Conservation (phyloP, 371 early-diverging fungal genomes). For the Mortierella sp. region DNA sequence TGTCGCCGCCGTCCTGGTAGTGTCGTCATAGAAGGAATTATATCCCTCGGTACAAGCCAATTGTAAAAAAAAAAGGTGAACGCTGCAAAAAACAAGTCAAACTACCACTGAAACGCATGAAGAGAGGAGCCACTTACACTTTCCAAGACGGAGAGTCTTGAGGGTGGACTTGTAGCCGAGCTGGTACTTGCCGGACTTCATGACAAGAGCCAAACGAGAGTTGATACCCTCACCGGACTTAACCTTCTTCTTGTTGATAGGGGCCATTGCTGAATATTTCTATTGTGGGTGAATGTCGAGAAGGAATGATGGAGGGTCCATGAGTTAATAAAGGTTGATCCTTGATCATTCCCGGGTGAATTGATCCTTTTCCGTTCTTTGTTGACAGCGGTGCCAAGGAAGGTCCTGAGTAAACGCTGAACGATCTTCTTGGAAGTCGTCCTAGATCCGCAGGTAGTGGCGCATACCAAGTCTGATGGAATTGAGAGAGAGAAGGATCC, state of each 20-base stretch:
- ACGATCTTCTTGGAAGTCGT: background rate
- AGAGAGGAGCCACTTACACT: conserved; percentile 74
- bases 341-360: too few relatives aligned
- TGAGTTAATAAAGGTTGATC: conserved; percentile 10
- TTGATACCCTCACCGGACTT: conserved; percentile 95
- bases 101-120: background rate
- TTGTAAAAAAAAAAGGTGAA: background rate
- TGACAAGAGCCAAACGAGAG: conserved; percentile 97
- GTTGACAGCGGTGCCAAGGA: background rate
- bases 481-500: conserved; percentile 55
- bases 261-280: conserved; percentile 55
- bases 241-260: conserved; percentile 75
- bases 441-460: background rate
- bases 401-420: background rate
- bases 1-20: background rate
- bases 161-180: conserved; percentile 99
- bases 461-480: conserved; percentile 57
- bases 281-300: background rate
- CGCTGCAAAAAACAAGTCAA: background rate
- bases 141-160: conserved; percentile 97
- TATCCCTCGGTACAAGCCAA: conserved; percentile 32
- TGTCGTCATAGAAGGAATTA: background rate
- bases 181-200: conserved; percentile 98
- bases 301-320: conserved; percentile 10
- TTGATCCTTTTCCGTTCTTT: background rate